Evolutionary conservation across 2,329 filamentous ascomycete genomes (phyloP), one percentile per base, ranked within the genome.

Genomic region (Fusarium pseudocircinatum): DNA sequence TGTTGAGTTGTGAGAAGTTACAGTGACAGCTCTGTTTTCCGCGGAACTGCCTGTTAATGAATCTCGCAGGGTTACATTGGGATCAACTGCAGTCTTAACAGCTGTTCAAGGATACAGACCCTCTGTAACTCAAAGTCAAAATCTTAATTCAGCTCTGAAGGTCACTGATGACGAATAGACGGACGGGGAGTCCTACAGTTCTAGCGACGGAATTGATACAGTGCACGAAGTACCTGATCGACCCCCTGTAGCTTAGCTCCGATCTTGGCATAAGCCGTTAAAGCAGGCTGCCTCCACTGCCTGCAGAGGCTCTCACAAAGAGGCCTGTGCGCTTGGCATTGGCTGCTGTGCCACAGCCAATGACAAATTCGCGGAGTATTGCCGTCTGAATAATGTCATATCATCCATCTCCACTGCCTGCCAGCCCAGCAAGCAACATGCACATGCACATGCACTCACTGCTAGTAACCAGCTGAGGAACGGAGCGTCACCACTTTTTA

Each of bases 391-490:
- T n/a, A 39, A 32, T 36, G 11, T 20, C 39, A 43, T 36, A 14
- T 34, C 32, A 46, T 44, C 50, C 43, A 42, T 63, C 70, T 52
- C 65, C 69, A 60, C 69, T 32, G 20, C 42, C 16, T 10, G 32
- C 46, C 46, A n/a, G n/a, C n/a, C n/a, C 10, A 30, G 24, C 36
- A 8, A n/a, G 36, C 34, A 39, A 28, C 36, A 39, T 26, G 37
- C 37, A 53, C 34, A 42, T n/a, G 26, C 36, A 52, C 34, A 36
- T 40, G 24, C 42, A 20, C 24, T 30, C 28, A 56, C 13, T 56
- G 37, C 22, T 56, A 54, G 28, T 15, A 26, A 59, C 40, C 44
- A 69, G 64, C 59, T 70, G 64, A 62, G 71, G 59, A 66, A 65
- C 64, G 50, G 44, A 66, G 60, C 53, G 56, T 57, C 40, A 66